Percentiles rank a stretch among this genome's conserved stretches.
Evolutionary conservation across 805 yeast species (phyloP).

Genomic region (Starmerella davenportii): DNA sequence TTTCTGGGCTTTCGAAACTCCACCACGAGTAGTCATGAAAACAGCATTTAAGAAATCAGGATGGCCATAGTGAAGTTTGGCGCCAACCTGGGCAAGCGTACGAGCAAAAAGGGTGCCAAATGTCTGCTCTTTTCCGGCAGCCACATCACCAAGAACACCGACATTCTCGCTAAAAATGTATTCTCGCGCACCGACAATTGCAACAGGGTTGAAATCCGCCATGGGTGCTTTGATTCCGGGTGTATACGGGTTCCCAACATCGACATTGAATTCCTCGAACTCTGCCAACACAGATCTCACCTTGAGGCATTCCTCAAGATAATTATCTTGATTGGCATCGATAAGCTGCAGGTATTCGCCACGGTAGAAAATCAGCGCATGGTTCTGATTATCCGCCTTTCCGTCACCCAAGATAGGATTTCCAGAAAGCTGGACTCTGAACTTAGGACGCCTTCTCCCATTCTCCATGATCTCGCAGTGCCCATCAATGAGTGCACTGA

Average conservation of each 20-base stretch:
- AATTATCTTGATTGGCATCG: conserved; percentile 94
- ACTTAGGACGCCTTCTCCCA: conserved; percentile 42
- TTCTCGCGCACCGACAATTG: conserved; percentile 88
- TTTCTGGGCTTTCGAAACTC: conserved; percentile 85
- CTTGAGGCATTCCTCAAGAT: conserved; percentile 83
- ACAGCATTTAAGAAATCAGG: conserved; percentile 85
- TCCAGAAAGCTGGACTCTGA: conserved; percentile 64
- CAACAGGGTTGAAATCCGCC: conserved; percentile 41
- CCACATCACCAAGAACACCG: conserved; percentile 87
- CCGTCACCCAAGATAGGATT: conserved; percentile 95
- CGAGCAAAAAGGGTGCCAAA: conserved; percentile 91
- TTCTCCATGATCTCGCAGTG: conserved; percentile 38
- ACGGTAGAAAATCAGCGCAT: conserved; percentile 66
- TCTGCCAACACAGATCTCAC: conserved; percentile 75
- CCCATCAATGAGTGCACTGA: conserved; percentile 54
- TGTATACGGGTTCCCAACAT: conserved; percentile 33
- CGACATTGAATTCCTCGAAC: conserved; percentile 60
- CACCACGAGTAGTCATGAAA: conserved; percentile 91
- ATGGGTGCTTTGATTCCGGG: conserved; percentile 32
- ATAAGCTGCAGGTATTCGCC: conserved; percentile 91
- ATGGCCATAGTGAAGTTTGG: conserved; percentile 88
- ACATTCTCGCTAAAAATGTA: conserved; percentile 84
- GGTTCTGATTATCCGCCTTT: conserved; percentile 87
- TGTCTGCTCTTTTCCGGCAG: conserved; percentile 95
- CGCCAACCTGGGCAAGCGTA: conserved; percentile 84